Evolutionary conservation across 164 flowering plant species (phyloP).

Genomic region (Cinnamomum chago): DNA sequence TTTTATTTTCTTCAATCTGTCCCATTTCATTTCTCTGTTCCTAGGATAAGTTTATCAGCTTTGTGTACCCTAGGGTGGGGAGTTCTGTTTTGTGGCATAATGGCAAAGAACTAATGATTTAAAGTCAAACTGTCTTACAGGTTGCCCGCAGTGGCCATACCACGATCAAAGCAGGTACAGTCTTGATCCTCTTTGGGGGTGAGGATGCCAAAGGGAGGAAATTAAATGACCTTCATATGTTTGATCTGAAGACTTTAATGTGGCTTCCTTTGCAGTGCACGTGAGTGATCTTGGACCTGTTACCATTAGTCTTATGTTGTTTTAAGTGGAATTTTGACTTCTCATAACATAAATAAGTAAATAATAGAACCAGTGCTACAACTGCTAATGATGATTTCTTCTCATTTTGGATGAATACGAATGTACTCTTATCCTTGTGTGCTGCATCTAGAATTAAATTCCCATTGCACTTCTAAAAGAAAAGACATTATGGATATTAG

Average conservation of each 20-base stretch:
- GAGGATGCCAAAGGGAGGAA: conserved; percentile 85
- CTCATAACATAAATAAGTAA: too few relatives aligned
- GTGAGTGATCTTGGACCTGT: conserved; percentile 39
- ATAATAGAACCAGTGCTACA: background rate
- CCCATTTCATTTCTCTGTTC: background rate
- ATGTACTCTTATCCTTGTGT: too few relatives aligned
- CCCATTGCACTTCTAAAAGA: too few relatives aligned
- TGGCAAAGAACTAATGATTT: background rate
- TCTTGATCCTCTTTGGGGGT: conserved; percentile 89
- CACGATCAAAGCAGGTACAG: conserved; percentile 74
- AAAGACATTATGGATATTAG: too few relatives aligned
- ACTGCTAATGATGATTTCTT: background rate
- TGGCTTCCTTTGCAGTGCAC: conserved; percentile 99
- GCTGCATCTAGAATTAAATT: too few relatives aligned
- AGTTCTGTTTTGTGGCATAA: background rate
- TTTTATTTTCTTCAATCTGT: too few relatives aligned
- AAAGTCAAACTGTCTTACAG: conserved; percentile 31
- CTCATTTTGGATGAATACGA: background rate
- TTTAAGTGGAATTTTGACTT: background rate
- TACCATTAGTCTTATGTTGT: background rate
- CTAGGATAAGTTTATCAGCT: background rate
- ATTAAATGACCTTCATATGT: conserved; percentile 95
- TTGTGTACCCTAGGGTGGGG: background rate
- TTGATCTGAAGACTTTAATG: conserved; percentile 86
- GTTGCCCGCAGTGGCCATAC: conserved; percentile 89